Percentiles rank a stretch among this genome's conserved stretches.
Evolutionary conservation across 2,329 filamentous ascomycete genomes (phyloP).

Genomic region (Lomentospora prolificans): DNA sequence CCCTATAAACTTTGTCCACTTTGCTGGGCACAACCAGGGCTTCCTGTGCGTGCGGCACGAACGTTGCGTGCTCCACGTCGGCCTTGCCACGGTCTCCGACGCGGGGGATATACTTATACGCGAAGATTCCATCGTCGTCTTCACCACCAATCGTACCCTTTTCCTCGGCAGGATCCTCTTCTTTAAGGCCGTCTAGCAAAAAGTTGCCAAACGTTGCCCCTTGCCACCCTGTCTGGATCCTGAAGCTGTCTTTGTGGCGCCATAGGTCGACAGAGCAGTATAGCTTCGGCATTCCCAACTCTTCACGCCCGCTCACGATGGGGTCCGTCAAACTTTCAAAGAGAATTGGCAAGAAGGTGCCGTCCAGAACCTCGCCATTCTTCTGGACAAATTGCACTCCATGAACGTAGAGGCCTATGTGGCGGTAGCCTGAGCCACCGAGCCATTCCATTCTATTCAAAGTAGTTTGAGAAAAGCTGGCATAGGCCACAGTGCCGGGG

Average conservation of each 20-base stretch:
- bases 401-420: slow-evolving; percentile 51
- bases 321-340: slow-evolving; percentile 50
- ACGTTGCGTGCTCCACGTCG: slow-evolving; percentile 41
- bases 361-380: slow-evolving; percentile 33
- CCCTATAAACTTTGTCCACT: slow-evolving; percentile 23
- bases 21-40: slow-evolving; percentile 19
- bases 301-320: slow-evolving; percentile 47
- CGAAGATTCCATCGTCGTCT: slow-evolving; percentile 36
- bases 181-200: slow-evolving; percentile 22
- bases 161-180: slow-evolving; percentile 14
- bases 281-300: slow-evolving; percentile 50
- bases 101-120: slow-evolving; percentile 45
- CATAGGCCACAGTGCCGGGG: slow-evolving; percentile 29
- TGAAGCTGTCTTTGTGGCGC: slow-evolving; percentile 21
- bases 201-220: slow-evolving; percentile 30
- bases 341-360: slow-evolving; percentile 43
- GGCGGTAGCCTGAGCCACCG: slow-evolving; percentile 44
- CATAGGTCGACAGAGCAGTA: slow-evolving; percentile 36
- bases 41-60: slow-evolving; percentile 25
- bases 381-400: slow-evolving; percentile 43
- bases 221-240: slow-evolving; percentile 30
- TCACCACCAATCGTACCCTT: slow-evolving; percentile 15
- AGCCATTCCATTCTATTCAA: slow-evolving; percentile 47
- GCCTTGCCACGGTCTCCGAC: slow-evolving; percentile 39
- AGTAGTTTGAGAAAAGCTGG: slow-evolving; percentile 30